Base-by-base conservation (phyloP, 495 filamentous ascomycete genomes). In the Aspergillus panamensis region DNA sequence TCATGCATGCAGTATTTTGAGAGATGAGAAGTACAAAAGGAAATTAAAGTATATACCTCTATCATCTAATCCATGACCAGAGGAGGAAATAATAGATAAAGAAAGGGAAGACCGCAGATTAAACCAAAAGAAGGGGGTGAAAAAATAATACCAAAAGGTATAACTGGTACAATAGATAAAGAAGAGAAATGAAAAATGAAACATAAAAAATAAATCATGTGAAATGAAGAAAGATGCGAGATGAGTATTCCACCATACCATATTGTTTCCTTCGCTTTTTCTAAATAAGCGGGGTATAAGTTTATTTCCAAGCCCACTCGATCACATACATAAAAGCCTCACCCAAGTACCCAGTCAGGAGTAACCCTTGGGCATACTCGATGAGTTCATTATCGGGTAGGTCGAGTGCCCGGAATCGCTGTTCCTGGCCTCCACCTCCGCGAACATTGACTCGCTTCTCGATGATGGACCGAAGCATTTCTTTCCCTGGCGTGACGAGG, bases 251-350 rank as follows among this genome's bases (percentile, higher is more conserved):
- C 25, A 25, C 25, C 25, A 25, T 25, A 25, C 25, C 25, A 25
- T 2, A 25, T 25, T 25, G 25, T 5, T 25, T 25, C 5, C 25
- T 25, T n/a, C n/a, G n/a, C 25, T 25, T 25, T 25, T 25, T 25
- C 25, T 25, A n/a, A n/a, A 25, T 25, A 5, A 5, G 25, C 25
- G 2, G 25, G 5, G 20, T 25, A 53, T 7, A 12, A n/a, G 25
- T 12, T 53, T 32, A 66, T 37, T 60, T 66, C 64, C 63, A 71
- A 40, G 54, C 62, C 69, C 69, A 71, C 57, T 69, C 69, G 58
- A 72, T 47, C 51, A 72, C 64, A 62, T 72, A 70, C 65, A 69
- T 68, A 14, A 72, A 68, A 16, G 59, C 61, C 44, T 70, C 62
- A 1, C 60, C 66, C 31, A 68, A 40, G 45, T 68, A 67, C 32